Evolutionary conservation across 176 grass and related monocot species (phyloP), one percentile per base, ranked within the genome.

Genomic region (Saccharum officinarum): DNA sequence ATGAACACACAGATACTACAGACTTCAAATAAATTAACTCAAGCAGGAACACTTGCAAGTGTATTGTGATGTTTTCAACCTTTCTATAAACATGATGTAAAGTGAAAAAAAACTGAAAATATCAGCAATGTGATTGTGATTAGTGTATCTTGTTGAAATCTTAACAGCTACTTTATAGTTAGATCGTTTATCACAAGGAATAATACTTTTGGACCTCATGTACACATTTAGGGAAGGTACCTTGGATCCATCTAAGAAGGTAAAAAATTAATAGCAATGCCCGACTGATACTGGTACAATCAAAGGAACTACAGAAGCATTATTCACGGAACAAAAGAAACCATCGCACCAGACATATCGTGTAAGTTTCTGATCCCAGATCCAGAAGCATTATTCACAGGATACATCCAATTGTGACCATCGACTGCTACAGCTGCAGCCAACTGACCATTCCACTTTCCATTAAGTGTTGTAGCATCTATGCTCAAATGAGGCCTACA

Each of bases 301-400:
- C 41, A 28, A 6, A 76, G 31, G 8, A 70, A 89, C 49, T 41
- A 65, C 39, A 76, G 11, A n/a, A 76, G 17, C 31, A 39, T 28
- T 59, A 33, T 57, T 22, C 12, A 39, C 47, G 4, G 3, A 41
- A 73, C 16, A 30, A 73, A 66, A 60, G 8, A 71, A 71, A 71
- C n/a, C 31, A 72, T 8, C 30, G 20, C 17, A 25, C 11, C 2
- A 14, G 79, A 78, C 28, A 76, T 64, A 36, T 20, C 4, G 9
- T 16, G 28, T 4, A 45, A 61, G 30, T 75, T 62, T 78, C 64
- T 47, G 37, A 41, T 78, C 31, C 8, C 49, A 84, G 60, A 89
- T 86, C 59, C 3, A 74, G 31, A 79, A 67, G 28, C 28, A 28
- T 28, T 28, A 28, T 28, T 28, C 28, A 28, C 28, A 1, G 28